Evolutionary conservation across 306 rosid species (phyloP).

Genomic region (Cucumis cinereus): DNA sequence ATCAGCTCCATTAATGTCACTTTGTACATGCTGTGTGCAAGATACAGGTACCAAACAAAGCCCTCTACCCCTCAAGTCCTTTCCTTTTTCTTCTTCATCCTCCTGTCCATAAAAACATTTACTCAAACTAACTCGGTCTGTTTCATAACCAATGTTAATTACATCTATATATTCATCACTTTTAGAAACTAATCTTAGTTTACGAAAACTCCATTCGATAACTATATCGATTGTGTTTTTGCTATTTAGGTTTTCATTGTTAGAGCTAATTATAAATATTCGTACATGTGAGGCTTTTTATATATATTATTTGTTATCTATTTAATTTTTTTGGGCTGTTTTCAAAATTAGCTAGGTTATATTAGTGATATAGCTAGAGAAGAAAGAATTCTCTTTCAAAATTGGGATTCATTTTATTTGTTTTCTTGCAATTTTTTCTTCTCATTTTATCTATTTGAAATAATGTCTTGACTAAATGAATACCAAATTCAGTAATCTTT

Average conservation of each 20-base stretch:
- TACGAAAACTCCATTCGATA: too few relatives aligned
- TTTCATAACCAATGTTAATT: neutral
- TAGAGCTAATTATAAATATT: too few relatives aligned
- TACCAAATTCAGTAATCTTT: neutral
- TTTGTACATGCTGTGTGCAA: conserved; percentile 62
- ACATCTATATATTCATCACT: neutral
- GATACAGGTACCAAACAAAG: conserved; percentile 71
- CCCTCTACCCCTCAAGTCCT: conserved; percentile 63
- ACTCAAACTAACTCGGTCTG: neutral
- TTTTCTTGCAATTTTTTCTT: too few relatives aligned
- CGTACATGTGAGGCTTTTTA: too few relatives aligned
- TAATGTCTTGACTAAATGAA: neutral
- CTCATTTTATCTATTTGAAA: neutral
- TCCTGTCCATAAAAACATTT: conserved; percentile 2
- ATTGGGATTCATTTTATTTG: too few relatives aligned
- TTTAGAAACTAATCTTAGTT: neutral
- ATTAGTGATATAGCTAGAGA: too few relatives aligned
- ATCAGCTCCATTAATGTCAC: conserved; percentile 64
- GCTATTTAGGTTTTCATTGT: too few relatives aligned
- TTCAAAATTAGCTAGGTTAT: too few relatives aligned
- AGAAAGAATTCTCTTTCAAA: too few relatives aligned
- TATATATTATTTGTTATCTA: too few relatives aligned
- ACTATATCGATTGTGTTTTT: too few relatives aligned
- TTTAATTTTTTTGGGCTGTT: too few relatives aligned
- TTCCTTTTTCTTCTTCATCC: conserved; percentile 32